A percentile compares a stretch with the other conserved stretches of the same genome.
Conservation (phyloP, 805 yeast species). For the Candida montana region DNA sequence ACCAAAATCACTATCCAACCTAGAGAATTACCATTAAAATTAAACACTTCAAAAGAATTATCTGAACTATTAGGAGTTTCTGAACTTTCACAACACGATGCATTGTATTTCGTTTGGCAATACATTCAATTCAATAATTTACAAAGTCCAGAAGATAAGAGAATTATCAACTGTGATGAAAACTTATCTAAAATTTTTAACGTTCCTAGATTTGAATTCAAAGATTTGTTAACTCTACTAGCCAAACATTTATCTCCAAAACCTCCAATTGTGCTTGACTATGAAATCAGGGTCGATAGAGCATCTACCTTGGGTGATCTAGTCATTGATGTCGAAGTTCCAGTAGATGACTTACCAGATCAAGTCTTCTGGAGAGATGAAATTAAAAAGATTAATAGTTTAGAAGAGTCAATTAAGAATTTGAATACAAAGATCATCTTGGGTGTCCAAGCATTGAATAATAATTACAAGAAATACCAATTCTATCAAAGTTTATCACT, state of each 20-base stretch:
- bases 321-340: conserved; percentile 70
- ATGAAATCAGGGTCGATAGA: conserved; percentile 68
- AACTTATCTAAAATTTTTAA: conserved; percentile 39
- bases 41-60: conserved; percentile 60
- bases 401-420: conserved; percentile 29
- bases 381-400: conserved; percentile 24
- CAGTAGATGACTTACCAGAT: conserved; percentile 29
- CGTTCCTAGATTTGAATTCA: conserved; percentile 53
- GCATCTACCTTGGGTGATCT: conserved; percentile 78
- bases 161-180: conserved; percentile 47
- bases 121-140: conserved; percentile 66
- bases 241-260: conserved; percentile 67
- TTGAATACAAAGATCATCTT: conserved; percentile 30
- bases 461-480: conserved; percentile 58
- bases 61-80: conserved; percentile 66
- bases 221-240: conserved; percentile 65
- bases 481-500: conserved; percentile 86
- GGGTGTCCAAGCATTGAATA: conserved; percentile 46
- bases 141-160: conserved; percentile 50
- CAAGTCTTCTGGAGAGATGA: conserved; percentile 28
- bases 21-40: conserved; percentile 64
- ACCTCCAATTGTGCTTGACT: conserved; percentile 73
- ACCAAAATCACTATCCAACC: conserved; percentile 77
- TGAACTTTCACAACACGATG: conserved; percentile 83
- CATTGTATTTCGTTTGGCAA: conserved; percentile 75